A percentile compares a stretch with the other conserved stretches of the same genome.
Evolutionary conservation across 2,329 filamentous ascomycete genomes (phyloP).

Genomic region (Pyrenochaeta sp.): DNA sequence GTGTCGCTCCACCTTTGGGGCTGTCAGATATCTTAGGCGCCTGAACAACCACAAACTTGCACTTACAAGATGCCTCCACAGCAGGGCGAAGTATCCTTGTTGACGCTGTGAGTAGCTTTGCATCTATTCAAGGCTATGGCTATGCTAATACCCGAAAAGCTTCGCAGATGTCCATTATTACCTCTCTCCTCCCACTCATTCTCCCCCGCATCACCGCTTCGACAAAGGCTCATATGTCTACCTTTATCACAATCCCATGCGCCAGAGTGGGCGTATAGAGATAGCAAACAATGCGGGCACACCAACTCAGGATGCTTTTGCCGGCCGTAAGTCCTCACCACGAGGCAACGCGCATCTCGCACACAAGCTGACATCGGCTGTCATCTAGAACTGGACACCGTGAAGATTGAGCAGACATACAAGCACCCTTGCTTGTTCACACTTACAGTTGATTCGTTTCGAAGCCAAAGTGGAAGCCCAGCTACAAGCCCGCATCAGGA

Average conservation of each 20-base stretch:
- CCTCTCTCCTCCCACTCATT: conserved; percentile 72
- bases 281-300: conserved; percentile 78
- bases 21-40: conserved; percentile 10
- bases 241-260: conserved; percentile 75
- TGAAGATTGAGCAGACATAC: conserved; percentile 74
- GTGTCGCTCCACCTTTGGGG: conserved; percentile 10
- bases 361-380: conserved; percentile 28
- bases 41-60: conserved; percentile 13
- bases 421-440: conserved; percentile 77
- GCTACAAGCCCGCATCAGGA: conserved; percentile 58
- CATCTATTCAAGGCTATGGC: background rate
- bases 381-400: conserved; percentile 68
- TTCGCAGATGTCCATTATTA: conserved; percentile 84
- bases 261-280: conserved; percentile 75
- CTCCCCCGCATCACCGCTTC: conserved; percentile 80
- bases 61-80: conserved; percentile 55
- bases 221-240: conserved; percentile 83
- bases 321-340: conserved; percentile 69
- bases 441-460: conserved; percentile 64
- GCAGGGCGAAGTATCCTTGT: conserved; percentile 57
- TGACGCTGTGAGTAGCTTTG: conserved; percentile 55
- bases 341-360: background rate
- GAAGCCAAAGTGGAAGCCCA: conserved; percentile 40
- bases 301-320: conserved; percentile 80
- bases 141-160: conserved; percentile 54